These are phyloP conservation scores for Aspergillus awamori DNA, from an alignment of 2,329 filamentous ascomycete species.

Conservation along the genomic window DNA sequence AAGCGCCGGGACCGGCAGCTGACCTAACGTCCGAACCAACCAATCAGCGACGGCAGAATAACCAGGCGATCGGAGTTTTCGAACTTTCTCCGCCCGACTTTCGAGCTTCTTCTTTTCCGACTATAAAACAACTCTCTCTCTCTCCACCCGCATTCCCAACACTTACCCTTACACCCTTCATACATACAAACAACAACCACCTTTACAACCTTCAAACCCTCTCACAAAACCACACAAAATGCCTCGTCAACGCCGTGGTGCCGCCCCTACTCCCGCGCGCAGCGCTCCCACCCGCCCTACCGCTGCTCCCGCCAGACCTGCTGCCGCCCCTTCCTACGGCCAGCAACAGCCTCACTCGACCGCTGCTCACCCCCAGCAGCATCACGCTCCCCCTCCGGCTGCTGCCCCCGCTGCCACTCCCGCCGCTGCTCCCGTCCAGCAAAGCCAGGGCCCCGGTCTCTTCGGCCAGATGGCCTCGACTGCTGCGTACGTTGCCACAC, in stretches of 20 bases:
- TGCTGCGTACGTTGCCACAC: constrained; percentile 68
- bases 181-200: constrained; percentile 13
- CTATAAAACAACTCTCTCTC: constrained; percentile 16
- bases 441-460: constrained; percentile 73
- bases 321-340: constrained; percentile 56
- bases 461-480: constrained; percentile 98
- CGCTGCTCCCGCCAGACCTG: constrained; percentile 60
- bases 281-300: constrained; percentile 69
- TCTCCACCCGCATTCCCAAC: constrained; percentile 1
- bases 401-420: constrained; percentile 27
- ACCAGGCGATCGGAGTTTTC: constrained; percentile 30
- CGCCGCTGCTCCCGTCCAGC: constrained; percentile 45
- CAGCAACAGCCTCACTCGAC: constrained; percentile 72
- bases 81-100: constrained; percentile 25
- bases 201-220: constrained; percentile 14
- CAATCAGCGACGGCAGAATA: constrained; percentile 18
- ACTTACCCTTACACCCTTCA: constrained; percentile 20
- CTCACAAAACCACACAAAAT: constrained; percentile 52
- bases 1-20: constrained; percentile 5
- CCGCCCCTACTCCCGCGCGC: constrained; percentile 53
- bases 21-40: constrained; percentile 10
- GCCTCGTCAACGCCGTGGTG: constrained; percentile 76
- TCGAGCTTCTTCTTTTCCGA: constrained; percentile 28
- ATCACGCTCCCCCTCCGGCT: constrained; percentile 54
- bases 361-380: constrained; percentile 52